Conservation (phyloP, 1,139 yeast species). For the Petasospora fabianii region DNA sequence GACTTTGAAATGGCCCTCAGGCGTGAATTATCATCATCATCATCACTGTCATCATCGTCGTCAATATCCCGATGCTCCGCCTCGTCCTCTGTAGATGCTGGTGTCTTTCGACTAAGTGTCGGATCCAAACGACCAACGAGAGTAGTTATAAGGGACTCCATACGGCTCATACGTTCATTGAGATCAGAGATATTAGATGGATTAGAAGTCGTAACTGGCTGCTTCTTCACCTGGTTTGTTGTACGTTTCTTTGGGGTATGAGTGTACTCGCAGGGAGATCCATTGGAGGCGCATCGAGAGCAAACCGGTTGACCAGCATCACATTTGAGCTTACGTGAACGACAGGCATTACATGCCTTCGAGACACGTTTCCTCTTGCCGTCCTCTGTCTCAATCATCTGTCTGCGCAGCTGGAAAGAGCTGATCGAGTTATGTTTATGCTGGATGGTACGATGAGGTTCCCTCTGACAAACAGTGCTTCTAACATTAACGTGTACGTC, state of each 20-base stretch:
- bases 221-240: neutral
- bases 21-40: neutral
- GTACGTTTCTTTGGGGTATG: conserved; percentile 1
- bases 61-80: too few species aligned
- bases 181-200: conserved; percentile 9
- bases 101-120: neutral
- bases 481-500: too few species aligned
- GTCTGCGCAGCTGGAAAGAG: too few species aligned
- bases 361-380: conserved; percentile 11
- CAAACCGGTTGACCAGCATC: conserved; percentile 23
- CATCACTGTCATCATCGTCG: neutral
- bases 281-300: conserved; percentile 15
- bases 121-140: conserved; percentile 20
- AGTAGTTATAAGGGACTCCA: conserved; percentile 19
- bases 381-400: neutral
- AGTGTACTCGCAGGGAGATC: conserved; percentile 9
- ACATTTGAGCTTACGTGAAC: conserved; percentile 25
- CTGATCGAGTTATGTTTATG: too few species aligned
- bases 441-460: neutral
- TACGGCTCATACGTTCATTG: conserved; percentile 20
- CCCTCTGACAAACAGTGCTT: too few species aligned
- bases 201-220: neutral
- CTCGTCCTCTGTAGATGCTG: too few species aligned
- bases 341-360: conserved; percentile 20
- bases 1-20: neutral